These are phyloP conservation scores for Geoglossum glabrum DNA, from an alignment of 495 filamentous ascomycete genomes.

Conservation along the genomic window DNA sequence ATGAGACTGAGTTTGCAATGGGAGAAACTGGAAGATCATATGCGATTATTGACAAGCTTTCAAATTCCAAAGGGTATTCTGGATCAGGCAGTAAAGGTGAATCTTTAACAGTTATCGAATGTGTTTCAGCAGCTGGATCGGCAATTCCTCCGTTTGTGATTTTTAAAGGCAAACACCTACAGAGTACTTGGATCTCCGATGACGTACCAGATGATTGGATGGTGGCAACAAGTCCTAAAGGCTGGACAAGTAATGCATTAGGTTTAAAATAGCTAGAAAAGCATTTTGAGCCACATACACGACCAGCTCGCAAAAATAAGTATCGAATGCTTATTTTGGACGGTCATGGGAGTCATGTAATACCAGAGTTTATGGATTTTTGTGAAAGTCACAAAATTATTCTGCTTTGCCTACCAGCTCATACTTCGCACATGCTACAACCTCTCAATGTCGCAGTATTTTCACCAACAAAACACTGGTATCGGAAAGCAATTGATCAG, in stretches of 20 bases:
- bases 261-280: slow-evolving; percentile 4
- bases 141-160: slow-evolving; percentile 7
- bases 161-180: slow-evolving; percentile 8
- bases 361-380: slow-evolving; percentile 3
- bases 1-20: no score
- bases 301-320: not conserved
- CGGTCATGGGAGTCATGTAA: slow-evolving; percentile 8
- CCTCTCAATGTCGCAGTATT: slow-evolving; percentile 7
- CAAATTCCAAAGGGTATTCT: not conserved
- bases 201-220: slow-evolving; percentile 2
- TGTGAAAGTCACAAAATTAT: slow-evolving; percentile 8
- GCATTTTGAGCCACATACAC: slow-evolving; percentile 6
- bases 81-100: not conserved
- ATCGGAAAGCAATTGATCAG: not conserved
- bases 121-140: slow-evolving; percentile 3
- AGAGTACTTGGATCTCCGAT: not conserved
- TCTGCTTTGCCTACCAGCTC: slow-evolving; percentile 8
- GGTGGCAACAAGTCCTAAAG: slow-evolving; percentile 3
- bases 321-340: slow-evolving; percentile 7
- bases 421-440: slow-evolving; percentile 9
- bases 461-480: slow-evolving; percentile 6
- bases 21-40: not conserved
- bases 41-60: not conserved
- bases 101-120: slow-evolving; percentile 9
- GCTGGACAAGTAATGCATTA: slow-evolving; percentile 7